A percentile compares a stretch with the other conserved stretches of the same genome.
Conservation (phyloP, 306 rosid species). For the Citrullus mucosospermus region DNA sequence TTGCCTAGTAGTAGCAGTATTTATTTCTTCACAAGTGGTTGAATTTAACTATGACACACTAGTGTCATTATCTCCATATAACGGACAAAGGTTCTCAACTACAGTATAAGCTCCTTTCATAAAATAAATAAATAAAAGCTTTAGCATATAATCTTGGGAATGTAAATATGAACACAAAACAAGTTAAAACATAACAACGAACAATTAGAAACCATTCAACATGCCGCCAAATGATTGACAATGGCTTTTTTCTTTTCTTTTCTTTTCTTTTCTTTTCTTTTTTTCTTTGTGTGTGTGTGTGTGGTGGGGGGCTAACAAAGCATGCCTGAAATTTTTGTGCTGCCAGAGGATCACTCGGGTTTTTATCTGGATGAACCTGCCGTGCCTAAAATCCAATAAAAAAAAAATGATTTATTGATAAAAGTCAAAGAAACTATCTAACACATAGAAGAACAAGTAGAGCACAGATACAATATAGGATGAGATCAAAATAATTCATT, state of each 20-base stretch:
- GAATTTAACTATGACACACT: neutral
- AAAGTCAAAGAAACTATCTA: neutral
- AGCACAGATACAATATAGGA: neutral
- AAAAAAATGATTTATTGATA: neutral
- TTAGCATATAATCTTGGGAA: neutral
- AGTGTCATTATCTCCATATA: neutral
- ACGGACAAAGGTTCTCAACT: neutral
- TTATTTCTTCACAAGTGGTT: neutral
- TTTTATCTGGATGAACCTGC: slow-evolving; percentile 98
- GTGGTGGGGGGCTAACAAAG: neutral
- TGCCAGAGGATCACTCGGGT: slow-evolving; percentile 90
- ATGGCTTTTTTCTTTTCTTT: neutral
- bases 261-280: neutral
- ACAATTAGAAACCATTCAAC: neutral
- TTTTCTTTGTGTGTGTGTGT: too few species aligned
- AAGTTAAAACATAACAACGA: neutral
- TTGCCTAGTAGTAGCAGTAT: neutral
- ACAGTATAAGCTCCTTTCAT: neutral
- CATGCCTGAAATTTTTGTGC: slow-evolving; percentile 94
- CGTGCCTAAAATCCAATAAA: slow-evolving; percentile 46
- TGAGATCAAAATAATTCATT: neutral
- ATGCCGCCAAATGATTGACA: neutral
- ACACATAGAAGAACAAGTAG: neutral
- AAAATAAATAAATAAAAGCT: neutral
- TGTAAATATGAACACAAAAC: neutral